Evolutionary conservation across 495 filamentous ascomycete species (phyloP), one percentile per base, ranked within the genome.

Genomic region (Tetracladium setigerum): DNA sequence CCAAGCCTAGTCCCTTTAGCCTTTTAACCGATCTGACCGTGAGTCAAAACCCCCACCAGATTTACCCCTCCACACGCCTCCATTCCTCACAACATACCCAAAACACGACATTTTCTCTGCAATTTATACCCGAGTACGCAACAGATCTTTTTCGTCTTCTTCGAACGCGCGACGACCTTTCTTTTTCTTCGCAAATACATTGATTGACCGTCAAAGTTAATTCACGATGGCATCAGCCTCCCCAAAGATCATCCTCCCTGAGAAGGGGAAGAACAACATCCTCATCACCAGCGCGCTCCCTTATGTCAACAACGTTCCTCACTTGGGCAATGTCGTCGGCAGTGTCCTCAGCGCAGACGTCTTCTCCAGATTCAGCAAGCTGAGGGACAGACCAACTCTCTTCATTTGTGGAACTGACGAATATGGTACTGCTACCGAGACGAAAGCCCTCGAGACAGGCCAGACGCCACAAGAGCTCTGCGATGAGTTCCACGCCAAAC

Each of bases 301-400:
- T 35, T 97, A 96, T 61, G 89, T 95, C 42, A 97, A 97, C 70
- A 96, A 95, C 66, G 87, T 94, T 9, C 92, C 91, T 42, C 91
- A 95, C 67, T 73, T 95, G 58, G 90, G 92, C 45, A 98, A 98
- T 65, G 83, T 96, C 46, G 77, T 96, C 44, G 92, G 92, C 46
- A 87, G 82, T 54, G 89, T 95, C 32, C 76, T 97, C 58, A 82
- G 79, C 54, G 84, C 86, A 32, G 86, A 90, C 66, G 83, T 84
- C 60, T 94, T 87, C 58, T 67, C 59, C 24, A 54, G 66, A 40
- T 69, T 56, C 59, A 65, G 62, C 61, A 65, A 65, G 53, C 54
- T 65, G 36, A 60, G 64, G 41, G 60, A 61, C 37, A 52, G 62
- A 15, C 81, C 57, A 67, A 72, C 78, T 57, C 63, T 87, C 35